Conservation (phyloP, 257 asterid genomes). For the Nicotiana noctiflora region DNA sequence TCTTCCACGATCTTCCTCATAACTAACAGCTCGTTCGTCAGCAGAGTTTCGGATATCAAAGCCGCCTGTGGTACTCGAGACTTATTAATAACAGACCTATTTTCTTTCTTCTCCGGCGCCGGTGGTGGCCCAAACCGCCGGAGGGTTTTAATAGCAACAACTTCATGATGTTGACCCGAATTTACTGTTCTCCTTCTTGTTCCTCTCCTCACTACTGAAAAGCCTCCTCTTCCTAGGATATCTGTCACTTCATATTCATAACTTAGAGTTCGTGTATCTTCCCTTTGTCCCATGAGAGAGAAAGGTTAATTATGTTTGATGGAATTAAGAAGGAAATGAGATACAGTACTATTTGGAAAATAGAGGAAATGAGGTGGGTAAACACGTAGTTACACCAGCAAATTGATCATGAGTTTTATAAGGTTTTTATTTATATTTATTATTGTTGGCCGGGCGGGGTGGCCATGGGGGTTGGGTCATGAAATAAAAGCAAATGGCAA, state of each 20-base stretch:
- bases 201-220: slow-evolving; percentile 72
- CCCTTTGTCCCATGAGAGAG: slow-evolving; percentile 38
- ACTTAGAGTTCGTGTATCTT: slow-evolving; percentile 20
- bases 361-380: neutral
- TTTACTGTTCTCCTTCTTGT: slow-evolving; percentile 12
- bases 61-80: slow-evolving; percentile 30
- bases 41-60: slow-evolving; percentile 50
- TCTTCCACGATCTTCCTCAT: slow-evolving; percentile 79
- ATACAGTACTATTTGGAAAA: neutral
- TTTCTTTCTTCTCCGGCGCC: neutral
- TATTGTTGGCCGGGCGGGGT: neutral
- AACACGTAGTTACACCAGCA: neutral
- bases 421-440: neutral
- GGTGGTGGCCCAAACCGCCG: slow-evolving; percentile 34
- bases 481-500: slow-evolving; percentile 1
- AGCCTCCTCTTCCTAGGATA: slow-evolving; percentile 73
- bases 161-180: neutral
- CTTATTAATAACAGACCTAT: neutral
- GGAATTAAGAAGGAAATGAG: no score
- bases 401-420: neutral
- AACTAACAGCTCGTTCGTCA: slow-evolving; percentile 68
- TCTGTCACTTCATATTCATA: slow-evolving; percentile 70
- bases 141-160: slow-evolving; percentile 68
- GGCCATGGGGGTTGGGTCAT: neutral
- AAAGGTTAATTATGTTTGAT: neutral